These are phyloP conservation scores for Neurospora pannonica DNA, from an alignment of 495 filamentous ascomycete genomes.

Conservation along the genomic window DNA sequence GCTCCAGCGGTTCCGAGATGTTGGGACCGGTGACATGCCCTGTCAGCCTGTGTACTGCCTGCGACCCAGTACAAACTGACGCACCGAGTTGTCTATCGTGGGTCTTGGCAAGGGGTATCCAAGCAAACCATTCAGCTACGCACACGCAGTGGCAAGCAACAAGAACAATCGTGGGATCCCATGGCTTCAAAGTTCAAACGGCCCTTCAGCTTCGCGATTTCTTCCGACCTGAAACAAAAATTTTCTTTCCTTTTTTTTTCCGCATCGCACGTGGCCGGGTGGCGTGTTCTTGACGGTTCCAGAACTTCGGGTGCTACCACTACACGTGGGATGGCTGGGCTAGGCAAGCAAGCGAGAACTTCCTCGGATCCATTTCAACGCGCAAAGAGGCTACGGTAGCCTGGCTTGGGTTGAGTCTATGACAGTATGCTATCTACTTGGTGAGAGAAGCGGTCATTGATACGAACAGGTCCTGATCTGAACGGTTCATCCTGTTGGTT, in stretches of 20 bases:
- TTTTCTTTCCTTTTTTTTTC: not conserved
- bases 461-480: not conserved
- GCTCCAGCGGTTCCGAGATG: not conserved
- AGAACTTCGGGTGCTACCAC: not conserved
- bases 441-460: not conserved
- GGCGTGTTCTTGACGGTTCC: not conserved
- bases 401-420: not conserved
- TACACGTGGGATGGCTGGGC: not conserved
- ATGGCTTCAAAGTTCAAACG: not conserved
- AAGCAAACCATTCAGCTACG: not conserved
- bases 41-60: not conserved
- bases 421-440: not conserved
- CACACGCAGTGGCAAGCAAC: not conserved
- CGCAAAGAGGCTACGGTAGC: not conserved
- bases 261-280: not conserved
- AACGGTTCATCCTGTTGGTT: not conserved
- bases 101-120: not conserved
- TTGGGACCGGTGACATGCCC: not conserved
- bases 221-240: not conserved
- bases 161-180: not conserved
- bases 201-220: not conserved
- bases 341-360: not conserved
- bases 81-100: not conserved
- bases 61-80: not conserved
- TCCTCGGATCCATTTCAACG: not conserved